A percentile compares a stretch with the other conserved stretches of the same genome.
Evolutionary conservation across 371 early-diverging fungal genomes (phyloP).

Genomic region (Mortierella sp.): DNA sequence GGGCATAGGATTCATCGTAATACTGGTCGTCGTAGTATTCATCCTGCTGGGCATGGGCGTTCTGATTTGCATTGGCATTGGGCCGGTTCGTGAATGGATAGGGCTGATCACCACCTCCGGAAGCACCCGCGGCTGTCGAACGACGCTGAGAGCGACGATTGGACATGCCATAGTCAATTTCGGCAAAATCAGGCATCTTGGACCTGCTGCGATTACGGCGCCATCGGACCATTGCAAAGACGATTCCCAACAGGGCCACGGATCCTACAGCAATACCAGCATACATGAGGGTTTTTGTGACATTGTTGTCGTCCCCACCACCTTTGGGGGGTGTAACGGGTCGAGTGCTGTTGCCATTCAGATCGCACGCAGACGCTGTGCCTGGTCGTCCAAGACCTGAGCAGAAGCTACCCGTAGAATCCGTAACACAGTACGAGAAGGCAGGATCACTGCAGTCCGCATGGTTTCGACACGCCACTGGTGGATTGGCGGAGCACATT

Average conservation of each 20-base stretch:
- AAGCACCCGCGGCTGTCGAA: conserved; percentile 10
- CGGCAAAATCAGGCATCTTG: conserved; percentile 37
- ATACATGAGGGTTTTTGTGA: conserved; percentile 27
- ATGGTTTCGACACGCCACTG: conserved; percentile 1
- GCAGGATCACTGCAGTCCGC: conserved; percentile 16
- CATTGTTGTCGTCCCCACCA: background rate
- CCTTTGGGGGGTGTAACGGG: background rate
- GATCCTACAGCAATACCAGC: conserved; percentile 47
- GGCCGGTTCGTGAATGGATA: conserved; percentile 49
- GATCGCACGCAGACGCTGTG: conserved; percentile 7
- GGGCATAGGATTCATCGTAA: conserved; percentile 34
- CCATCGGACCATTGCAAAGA: conserved; percentile 44
- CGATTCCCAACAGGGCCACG: conserved; percentile 20
- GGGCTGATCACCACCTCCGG: conserved; percentile 11
- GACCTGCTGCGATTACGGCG: conserved; percentile 24
- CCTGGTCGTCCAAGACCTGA: conserved; percentile 23
- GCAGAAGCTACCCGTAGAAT: background rate
- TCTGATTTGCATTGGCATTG: background rate
- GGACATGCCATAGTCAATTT: conserved; percentile 44
- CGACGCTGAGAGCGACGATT: conserved; percentile 29
- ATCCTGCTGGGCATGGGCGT: conserved; percentile 15
- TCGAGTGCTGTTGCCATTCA: background rate
- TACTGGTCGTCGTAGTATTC: conserved; percentile 43
- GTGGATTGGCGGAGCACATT: conserved; percentile 18
- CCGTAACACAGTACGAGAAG: conserved; percentile 18